Base-by-base conservation (phyloP, 208 protist genomes). In the Trypanosoma avium region DNA sequence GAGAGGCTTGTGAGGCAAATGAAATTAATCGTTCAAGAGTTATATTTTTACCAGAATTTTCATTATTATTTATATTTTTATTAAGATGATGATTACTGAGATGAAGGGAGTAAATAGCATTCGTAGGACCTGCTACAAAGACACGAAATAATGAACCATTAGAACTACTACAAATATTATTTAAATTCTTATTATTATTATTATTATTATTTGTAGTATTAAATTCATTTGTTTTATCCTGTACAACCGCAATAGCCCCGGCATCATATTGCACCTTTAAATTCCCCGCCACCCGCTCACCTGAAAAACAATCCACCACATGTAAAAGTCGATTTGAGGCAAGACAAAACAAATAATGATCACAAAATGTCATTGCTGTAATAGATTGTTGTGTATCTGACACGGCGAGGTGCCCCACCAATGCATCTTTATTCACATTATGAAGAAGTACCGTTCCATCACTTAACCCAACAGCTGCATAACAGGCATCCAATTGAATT, bases 381-480 rank as follows among this genome's bases (percentile, higher is more conserved):
- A 94, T 71, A 0, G 79, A 66, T 27, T 87, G 82, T 64, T 89
- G 84, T 17, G 79, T 89, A 42, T 84, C 78, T 2, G 70, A 82
- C 4, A 90, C 82, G 19, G 75, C 73, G 49, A 86, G 47, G 67
- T 89, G 79, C 21, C 52, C 75, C 15, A 82, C 36, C 12, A 69
- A 49, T 35, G 57, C 77, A 50, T 94, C 77, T 9, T 72, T 67
- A 12, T 38, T 47, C 19, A 94, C 74, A 46, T 90, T 76, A 54
- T 94, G 88, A 47, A 94, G 52, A 3, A 94, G 58, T 12, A 94
- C 62, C 10, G 80, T 86, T 38, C 88, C 88, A 71, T 92, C 81
- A 72, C 82, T 90, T 21, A 94, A 66, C 15, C 85, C 88, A 26
- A 83, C 78, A 4, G 81, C 85, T 19, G 82, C 84, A 57, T 77